Evolutionary conservation across 1,139 yeast species (phyloP).

Genomic region (Eremothecium coryli): DNA sequence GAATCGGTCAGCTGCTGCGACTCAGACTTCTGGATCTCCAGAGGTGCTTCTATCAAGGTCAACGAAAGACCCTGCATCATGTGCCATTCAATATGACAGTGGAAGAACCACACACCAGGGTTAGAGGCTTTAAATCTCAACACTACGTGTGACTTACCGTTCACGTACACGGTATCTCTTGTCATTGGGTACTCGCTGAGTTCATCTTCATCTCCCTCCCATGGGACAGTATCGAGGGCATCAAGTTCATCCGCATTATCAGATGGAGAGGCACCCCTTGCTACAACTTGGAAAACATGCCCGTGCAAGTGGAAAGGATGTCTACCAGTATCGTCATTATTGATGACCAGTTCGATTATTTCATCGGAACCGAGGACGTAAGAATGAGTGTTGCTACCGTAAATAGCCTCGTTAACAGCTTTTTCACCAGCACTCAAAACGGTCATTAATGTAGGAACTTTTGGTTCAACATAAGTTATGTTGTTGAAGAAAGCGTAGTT

Average conservation of each 20-base stretch:
- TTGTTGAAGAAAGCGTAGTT: conserved; percentile 89
- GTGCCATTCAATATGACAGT: conserved; percentile 94
- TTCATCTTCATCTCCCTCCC: conserved; percentile 42
- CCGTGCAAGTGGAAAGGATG: conserved; percentile 92
- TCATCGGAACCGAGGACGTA: conserved; percentile 63
- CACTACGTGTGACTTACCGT: conserved; percentile 62
- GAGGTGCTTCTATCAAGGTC: conserved; percentile 68
- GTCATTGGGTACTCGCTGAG: conserved; percentile 59
- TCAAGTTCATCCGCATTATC: conserved; percentile 38
- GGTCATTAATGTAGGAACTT: conserved; percentile 72
- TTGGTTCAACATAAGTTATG: conserved; percentile 65
- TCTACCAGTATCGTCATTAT: conserved; percentile 64
- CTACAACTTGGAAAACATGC: conserved; percentile 61
- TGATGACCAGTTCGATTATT: conserved; percentile 55
- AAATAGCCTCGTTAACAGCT: conserved; percentile 48
- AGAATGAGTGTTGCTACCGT: conserved; percentile 75
- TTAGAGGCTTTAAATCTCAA: conserved; percentile 67
- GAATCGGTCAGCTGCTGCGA: conserved; percentile 42
- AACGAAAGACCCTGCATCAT: conserved; percentile 78
- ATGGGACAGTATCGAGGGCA: conserved; percentile 38
- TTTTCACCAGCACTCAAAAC: conserved; percentile 61
- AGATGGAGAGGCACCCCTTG: conserved; percentile 36
- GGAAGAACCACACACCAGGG: conserved; percentile 93
- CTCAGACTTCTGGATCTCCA: conserved; percentile 43
- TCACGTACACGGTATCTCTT: conserved; percentile 60